A percentile compares a stretch with the other conserved stretches of the same genome.
Evolutionary conservation across 2,329 filamentous ascomycete species (phyloP).

Genomic region (Paracoccidioides brasiliensis): DNA sequence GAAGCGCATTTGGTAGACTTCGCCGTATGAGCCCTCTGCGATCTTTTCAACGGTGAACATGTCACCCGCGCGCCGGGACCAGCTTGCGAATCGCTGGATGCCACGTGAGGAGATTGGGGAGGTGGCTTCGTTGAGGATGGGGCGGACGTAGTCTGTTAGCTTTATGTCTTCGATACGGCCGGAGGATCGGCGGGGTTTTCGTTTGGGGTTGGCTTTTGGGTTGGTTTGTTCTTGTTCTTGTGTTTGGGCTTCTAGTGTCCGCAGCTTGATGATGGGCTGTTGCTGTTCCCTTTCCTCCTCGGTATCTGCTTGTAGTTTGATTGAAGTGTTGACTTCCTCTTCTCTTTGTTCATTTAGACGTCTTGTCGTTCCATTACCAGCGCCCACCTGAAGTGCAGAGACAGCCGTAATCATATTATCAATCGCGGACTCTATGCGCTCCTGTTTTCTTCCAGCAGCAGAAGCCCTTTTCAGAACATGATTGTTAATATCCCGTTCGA

Average conservation of each 20-base stretch:
- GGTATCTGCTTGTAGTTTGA: background rate
- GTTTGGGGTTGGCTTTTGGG: conserved; percentile 11
- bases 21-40: conserved; percentile 53
- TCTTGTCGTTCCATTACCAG: background rate
- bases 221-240: background rate
- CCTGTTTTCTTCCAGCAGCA: conserved; percentile 4
- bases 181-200: conserved; percentile 18
- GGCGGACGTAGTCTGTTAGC: conserved; percentile 23
- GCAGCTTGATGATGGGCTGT: background rate
- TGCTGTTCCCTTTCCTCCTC: background rate
- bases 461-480: background rate
- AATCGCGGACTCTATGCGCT: background rate
- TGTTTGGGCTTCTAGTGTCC: too few relatives aligned
- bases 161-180: conserved; percentile 23
- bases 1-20: conserved; percentile 47
- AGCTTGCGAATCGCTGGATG: conserved; percentile 28
- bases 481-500: conserved; percentile 18
- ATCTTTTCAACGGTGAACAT: conserved; percentile 43
- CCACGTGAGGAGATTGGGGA: conserved; percentile 23
- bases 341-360: background rate
- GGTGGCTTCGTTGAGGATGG: conserved; percentile 26
- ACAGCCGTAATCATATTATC: background rate
- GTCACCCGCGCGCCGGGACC: conserved; percentile 26
- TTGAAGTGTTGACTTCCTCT: background rate
- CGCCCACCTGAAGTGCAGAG: background rate